Conservation (phyloP, 495 filamentous ascomycete genomes). For the Penicillium taxi region DNA sequence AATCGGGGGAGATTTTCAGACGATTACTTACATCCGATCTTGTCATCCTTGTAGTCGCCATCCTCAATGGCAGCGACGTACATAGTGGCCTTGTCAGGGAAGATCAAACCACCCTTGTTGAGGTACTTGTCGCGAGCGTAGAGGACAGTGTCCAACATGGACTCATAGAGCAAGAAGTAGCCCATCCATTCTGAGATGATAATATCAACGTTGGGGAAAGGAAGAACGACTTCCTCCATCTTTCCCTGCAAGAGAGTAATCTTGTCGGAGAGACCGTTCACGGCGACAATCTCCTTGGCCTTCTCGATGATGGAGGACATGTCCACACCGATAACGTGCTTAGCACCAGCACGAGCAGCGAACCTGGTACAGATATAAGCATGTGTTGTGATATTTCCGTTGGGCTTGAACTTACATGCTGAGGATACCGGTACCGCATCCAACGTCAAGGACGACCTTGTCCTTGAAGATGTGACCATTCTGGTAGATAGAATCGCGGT, state of each 20-base stretch:
- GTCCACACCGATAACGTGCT: conserved; percentile 92
- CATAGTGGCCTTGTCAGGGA: conserved; percentile 84
- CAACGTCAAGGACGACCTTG: conserved; percentile 95
- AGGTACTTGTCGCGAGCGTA: conserved; percentile 92
- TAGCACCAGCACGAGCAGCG: conserved; percentile 85
- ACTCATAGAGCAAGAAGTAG: conserved; percentile 96
- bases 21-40: conserved; percentile 63
- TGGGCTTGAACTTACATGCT: conserved; percentile 66
- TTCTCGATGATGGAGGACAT: conserved; percentile 96
- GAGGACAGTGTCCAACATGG: conserved; percentile 94
- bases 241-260: conserved; percentile 91
- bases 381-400: not conserved
- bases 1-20: not conserved
- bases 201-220: conserved; percentile 87
- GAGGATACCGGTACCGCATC: conserved; percentile 87
- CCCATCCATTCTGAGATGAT: conserved; percentile 99
- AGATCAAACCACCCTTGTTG: conserved; percentile 72
- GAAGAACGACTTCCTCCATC: conserved; percentile 90
- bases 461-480: conserved; percentile 95
- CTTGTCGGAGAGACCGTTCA: conserved; percentile 72
- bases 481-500: conserved; percentile 93
- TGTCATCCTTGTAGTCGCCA: conserved; percentile 82
- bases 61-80: conserved; percentile 85
- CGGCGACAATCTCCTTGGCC: conserved; percentile 80
- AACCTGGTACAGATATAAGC: conserved; percentile 54